Evolutionary conservation across 768 basidiomycete species (phyloP).

Genomic region (Phaeotremella skinneri): DNA sequence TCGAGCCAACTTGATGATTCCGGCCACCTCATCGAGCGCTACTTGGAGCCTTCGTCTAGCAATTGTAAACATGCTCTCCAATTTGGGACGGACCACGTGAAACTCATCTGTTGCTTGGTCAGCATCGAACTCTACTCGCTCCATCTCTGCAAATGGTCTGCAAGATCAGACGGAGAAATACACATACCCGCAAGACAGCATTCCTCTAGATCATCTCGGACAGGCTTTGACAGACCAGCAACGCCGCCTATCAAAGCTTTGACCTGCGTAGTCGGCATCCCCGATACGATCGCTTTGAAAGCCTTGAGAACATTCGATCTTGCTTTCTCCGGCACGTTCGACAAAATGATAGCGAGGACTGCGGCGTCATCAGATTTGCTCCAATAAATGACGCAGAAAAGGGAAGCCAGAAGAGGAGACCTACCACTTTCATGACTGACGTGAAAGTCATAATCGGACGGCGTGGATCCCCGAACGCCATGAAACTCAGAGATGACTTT

Average conservation of each 20-base stretch:
- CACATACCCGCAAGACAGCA: constrained; percentile 41
- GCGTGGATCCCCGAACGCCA: constrained; percentile 28
- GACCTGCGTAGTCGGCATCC: constrained; percentile 2
- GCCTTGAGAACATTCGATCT: constrained; percentile 25
- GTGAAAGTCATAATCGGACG: constrained; percentile 46
- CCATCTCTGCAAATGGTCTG: neutral
- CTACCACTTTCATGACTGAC: constrained; percentile 41
- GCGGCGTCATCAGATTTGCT: neutral
- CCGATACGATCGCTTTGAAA: constrained; percentile 24
- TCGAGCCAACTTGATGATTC: constrained; percentile 33
- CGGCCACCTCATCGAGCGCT: constrained; percentile 37
- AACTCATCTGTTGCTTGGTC: constrained; percentile 28
- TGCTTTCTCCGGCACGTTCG: constrained; percentile 24
- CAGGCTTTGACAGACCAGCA: constrained; percentile 27
- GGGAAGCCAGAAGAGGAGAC: neutral
- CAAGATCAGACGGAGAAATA: no score
- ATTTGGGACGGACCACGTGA: constrained; percentile 19
- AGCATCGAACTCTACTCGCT: neutral
- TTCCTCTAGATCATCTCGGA: constrained; percentile 46
- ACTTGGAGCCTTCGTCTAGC: constrained; percentile 19
- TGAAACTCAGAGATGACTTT: constrained; percentile 49
- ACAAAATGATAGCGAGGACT: constrained; percentile 36
- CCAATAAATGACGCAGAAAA: neutral
- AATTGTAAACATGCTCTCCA: constrained; percentile 31
- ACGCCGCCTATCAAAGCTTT: constrained; percentile 15